Evolutionary conservation across 2,329 filamentous ascomycete genomes (phyloP).

Genomic region (Ustulina deusta): DNA sequence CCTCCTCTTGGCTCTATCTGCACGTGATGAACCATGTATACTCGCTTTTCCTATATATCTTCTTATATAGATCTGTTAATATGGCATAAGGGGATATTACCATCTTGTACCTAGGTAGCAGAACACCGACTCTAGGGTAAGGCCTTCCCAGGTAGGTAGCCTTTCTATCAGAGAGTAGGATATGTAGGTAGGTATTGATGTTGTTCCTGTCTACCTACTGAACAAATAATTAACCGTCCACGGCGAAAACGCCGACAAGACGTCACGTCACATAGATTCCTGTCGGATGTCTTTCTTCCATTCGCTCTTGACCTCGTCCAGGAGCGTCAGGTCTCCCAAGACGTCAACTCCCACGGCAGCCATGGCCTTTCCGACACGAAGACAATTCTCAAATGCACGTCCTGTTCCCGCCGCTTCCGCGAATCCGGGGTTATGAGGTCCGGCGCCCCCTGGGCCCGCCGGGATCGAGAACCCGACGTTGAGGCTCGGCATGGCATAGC

Average conservation of each 20-base stretch:
- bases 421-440: conserved; percentile 67
- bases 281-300: conserved; percentile 50
- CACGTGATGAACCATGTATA: neutral
- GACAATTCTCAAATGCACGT: conserved; percentile 59
- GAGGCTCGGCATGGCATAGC: conserved; percentile 67
- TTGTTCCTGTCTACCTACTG: neutral
- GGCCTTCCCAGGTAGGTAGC: neutral
- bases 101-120: neutral
- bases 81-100: too few relatives aligned
- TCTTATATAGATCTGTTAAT: too few relatives aligned
- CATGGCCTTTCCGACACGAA: conserved; percentile 62
- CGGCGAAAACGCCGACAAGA: neutral
- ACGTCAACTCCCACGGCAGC: conserved; percentile 63
- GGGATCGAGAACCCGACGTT: conserved; percentile 64
- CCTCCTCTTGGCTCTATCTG: neutral
- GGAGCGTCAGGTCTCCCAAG: conserved; percentile 55
- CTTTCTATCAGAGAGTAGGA: neutral
- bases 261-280: neutral
- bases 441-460: conserved; percentile 57
- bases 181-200: neutral
- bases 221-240: neutral
- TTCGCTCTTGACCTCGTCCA: conserved; percentile 57
- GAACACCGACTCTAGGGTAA: neutral
- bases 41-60: too few relatives aligned
- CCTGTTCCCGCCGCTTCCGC: conserved; percentile 62